Evolutionary conservation across 225 moss, liverwort and hornwort species (phyloP).

Genomic region (Thuidium tamariscinum): DNA sequence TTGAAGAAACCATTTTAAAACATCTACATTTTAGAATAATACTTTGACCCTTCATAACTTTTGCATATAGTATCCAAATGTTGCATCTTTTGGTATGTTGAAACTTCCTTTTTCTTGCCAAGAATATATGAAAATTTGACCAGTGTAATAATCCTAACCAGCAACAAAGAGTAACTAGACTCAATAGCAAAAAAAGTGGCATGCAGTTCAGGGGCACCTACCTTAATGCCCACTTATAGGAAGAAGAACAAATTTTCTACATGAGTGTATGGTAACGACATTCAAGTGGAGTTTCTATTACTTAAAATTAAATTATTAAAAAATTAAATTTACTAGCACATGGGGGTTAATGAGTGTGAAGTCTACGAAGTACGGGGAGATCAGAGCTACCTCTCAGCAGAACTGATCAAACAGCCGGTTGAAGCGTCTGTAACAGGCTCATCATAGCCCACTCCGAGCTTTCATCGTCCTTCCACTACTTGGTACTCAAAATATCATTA

Average conservation of each 20-base stretch:
- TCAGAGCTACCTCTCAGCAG: not conserved
- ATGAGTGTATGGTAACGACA: not conserved
- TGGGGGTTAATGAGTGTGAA: not conserved
- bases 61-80: not conserved
- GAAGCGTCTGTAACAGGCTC: not conserved
- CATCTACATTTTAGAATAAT: no score
- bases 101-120: not conserved
- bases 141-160: not conserved
- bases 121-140: no score
- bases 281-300: not conserved
- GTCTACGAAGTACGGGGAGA: not conserved
- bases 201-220: rapidly evolving
- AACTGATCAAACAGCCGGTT: not conserved
- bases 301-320: no score
- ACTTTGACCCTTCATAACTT: not conserved
- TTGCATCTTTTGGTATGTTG: rapidly evolving
- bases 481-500: not conserved
- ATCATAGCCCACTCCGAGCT: not conserved
- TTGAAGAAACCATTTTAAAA: not conserved
- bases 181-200: no score
- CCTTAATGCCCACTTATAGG: not conserved
- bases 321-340: not conserved
- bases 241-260: not conserved
- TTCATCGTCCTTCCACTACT: not conserved
- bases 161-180: no score